Conservation (phyloP, 495 filamentous ascomycete genomes). For the Aspergillus sclerotiicarbonarius region DNA sequence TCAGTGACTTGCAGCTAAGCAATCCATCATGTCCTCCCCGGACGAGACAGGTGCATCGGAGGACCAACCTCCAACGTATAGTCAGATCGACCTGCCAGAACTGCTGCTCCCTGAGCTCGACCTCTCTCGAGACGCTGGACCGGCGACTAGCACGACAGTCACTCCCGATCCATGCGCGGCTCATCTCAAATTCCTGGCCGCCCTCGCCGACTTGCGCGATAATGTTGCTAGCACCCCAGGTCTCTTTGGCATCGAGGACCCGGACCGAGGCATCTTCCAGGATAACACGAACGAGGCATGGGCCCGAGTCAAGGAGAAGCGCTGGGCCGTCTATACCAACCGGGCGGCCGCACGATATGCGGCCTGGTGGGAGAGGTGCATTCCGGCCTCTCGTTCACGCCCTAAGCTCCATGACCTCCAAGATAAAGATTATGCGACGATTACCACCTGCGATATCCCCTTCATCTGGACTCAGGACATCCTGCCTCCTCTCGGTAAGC, state of each 20-base stretch:
- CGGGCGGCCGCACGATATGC: slow-evolving; percentile 73
- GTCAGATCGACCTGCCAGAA: slow-evolving; percentile 12
- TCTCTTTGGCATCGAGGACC: slow-evolving; percentile 62
- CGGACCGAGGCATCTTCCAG: slow-evolving; percentile 27
- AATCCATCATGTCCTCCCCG: slow-evolving; percentile 10
- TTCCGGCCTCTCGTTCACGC: slow-evolving; percentile 11
- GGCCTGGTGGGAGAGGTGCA: slow-evolving; percentile 59
- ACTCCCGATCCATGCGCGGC: slow-evolving; percentile 57
- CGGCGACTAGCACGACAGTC: slow-evolving; percentile 19
- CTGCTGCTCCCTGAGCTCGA: slow-evolving; percentile 18
- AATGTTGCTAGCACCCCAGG: slow-evolving; percentile 60
- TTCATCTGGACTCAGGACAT: slow-evolving; percentile 18
- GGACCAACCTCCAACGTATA: slow-evolving; percentile 22
- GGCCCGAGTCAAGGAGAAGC: slow-evolving; percentile 66
- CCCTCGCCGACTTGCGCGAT: slow-evolving; percentile 66
- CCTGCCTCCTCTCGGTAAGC: slow-evolving; percentile 36
- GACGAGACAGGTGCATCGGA: background rate
- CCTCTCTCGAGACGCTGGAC: slow-evolving; percentile 16
- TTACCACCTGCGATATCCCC: slow-evolving; percentile 6
- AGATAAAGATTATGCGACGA: slow-evolving; percentile 12
- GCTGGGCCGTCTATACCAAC: slow-evolving; percentile 75
- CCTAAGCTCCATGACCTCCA: slow-evolving; percentile 11
- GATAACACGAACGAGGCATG: slow-evolving; percentile 18
- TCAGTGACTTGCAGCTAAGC: background rate
- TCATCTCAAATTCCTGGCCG: slow-evolving; percentile 74